Evolutionary conservation across 2,329 filamentous ascomycete species (phyloP).

Genomic region (Sclerotiophoma versabilis): DNA sequence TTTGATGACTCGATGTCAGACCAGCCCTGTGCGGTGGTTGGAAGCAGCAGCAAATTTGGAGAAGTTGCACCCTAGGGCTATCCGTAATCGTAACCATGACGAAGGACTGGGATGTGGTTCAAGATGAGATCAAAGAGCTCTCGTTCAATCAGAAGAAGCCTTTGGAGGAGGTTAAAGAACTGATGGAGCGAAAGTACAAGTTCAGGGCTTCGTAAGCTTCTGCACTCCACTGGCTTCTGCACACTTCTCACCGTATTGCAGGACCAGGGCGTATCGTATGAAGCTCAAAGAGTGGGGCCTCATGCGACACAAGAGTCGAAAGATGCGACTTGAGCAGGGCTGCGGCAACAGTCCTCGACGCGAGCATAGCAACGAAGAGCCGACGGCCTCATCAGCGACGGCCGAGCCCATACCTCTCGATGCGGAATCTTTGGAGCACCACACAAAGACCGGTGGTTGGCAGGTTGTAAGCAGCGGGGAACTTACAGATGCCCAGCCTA

Average conservation of each 20-base stretch:
- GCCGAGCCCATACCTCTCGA: constrained; percentile 6
- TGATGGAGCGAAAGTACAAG: constrained; percentile 43
- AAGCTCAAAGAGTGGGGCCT: constrained; percentile 48
- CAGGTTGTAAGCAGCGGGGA: constrained; percentile 10
- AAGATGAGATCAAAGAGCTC: constrained; percentile 42
- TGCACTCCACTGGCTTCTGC: background rate
- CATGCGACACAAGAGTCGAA: constrained; percentile 28
- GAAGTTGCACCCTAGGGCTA: background rate
- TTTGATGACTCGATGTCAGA: no score
- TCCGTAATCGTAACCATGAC: constrained; percentile 32
- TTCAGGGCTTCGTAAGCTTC: constrained; percentile 45
- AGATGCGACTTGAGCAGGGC: background rate
- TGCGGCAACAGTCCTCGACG: background rate
- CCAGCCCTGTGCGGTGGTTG: background rate
- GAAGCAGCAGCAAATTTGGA: background rate
- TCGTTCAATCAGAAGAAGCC: constrained; percentile 45
- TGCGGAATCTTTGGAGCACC: background rate
- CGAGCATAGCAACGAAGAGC: constrained; percentile 10
- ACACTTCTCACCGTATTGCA: constrained; percentile 16
- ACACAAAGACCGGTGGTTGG: constrained; percentile 15
- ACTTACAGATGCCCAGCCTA: constrained; percentile 14
- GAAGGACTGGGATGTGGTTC: constrained; percentile 40
- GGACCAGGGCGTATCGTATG: constrained; percentile 47
- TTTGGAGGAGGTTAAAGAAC: constrained; percentile 41
- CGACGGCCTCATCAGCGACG: constrained; percentile 12